Base-by-base conservation (phyloP, 257 asterid genomes). In the Jacaranda mimosifolia region DNA sequence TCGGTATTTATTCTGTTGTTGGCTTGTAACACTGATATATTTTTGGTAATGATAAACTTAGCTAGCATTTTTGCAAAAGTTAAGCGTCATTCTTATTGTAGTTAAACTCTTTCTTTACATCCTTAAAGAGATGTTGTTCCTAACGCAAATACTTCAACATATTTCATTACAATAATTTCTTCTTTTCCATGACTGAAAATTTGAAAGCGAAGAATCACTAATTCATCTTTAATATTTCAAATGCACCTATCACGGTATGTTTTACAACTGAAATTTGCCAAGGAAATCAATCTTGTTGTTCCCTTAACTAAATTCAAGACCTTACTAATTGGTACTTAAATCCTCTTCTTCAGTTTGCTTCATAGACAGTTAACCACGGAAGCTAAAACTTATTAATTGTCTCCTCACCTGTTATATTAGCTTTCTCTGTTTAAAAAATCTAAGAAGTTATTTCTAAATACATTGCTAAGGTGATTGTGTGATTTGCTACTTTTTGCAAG, bases 21-120 rank as follows among this genome's bases (percentile, higher is more conserved):
- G 17, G 74, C 59, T 58, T 64, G 68, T 52, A 75, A 15, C n/a
- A 26, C 32, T 26, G 32, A 26, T 26, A 26, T 26, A 26, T 26
- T 26, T 26, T 26, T 26, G 32, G 56, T 78, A 6, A 21, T 63
- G 40, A 63, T 71, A 45, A 42, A 42, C 46, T 42, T 42, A 45
- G 45, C 9, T 42, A 42, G 46, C 46, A 42, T 42, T 63, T 43
- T 70, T 70, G 64, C 57, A 57, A 45, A 66, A 66, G 56, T 9
- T 45, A 66, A 42, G 72, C 56, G 13, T 21, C 74, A 8, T 36
- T 70, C 42, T 45, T 45, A 4, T 19, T 68, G 57, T 0, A 45
- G n/a, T 45, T 68, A 12, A 46, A 32, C 55, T 40, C 56, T 21
- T 62, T 62, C 13, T 62, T 13, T 45, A 3, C 13, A 45, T 45